Base-by-base conservation (phyloP, 257 asterid genomes). In the Cynanchum wilfordii region DNA sequence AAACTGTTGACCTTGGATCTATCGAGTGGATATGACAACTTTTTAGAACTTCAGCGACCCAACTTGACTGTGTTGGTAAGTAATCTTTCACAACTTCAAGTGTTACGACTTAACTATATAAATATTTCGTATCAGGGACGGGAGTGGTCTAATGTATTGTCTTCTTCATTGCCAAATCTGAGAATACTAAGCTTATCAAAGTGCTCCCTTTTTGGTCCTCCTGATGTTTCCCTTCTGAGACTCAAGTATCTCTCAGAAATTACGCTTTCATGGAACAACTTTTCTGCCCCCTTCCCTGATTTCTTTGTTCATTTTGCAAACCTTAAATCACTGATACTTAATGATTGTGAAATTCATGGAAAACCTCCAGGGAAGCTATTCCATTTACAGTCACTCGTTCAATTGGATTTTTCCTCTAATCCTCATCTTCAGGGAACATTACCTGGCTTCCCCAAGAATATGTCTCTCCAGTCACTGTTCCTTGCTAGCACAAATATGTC, bases 171-270 rank as follows among this genome's bases (percentile, higher is more conserved):
- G 1, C 71, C 59, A 6, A 63, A 73, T 36, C 12, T 73, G 71
- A 20, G 38, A 63, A 64, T 73, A 17, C 5, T 62, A 22, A 73
- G 77, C 24, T 50, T 73, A 25, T 33, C 24, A 1, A 1, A 30
- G 51, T 73, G 77, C 51, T 17, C 19, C 11, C 77, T 73, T 10
- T 50, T 55, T 1, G 70, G 71, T n/a, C 77, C 77, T 49, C 47
- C 62, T 62, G 70, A 73, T 33, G 55, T 29, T n/a, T 73, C 77
- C 24, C 52, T 73, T 49, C 49, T 74, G 17, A 10, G 51, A 44
- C 82, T 90, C 25, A 78, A 0, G 0, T 71, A 62, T 22, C 90
- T 90, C 29, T 84, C 89, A 1, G 65, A 70, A 38, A 75, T 90
- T 66, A 78, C 20, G 0, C 86, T 88, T 0, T 87, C 73, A 3